Base-by-base conservation (phyloP, 306 rosid species). In the Fagus sylvatica region DNA sequence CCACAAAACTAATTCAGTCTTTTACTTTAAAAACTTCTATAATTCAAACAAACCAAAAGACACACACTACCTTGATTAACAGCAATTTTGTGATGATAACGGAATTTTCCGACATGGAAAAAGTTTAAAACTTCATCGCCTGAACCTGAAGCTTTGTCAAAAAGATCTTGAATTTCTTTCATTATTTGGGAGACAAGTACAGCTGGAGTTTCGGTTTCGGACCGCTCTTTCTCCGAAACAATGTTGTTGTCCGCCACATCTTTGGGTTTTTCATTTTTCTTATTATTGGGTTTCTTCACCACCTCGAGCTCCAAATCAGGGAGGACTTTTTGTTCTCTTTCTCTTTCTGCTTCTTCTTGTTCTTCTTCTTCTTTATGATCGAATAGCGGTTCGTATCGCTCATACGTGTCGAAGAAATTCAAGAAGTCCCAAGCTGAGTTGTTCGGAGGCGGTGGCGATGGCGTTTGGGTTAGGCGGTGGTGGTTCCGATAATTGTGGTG, bases 371-470 rank as follows among this genome's bases (percentile, higher is more conserved):
- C 65, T 7, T 0, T 33, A 13, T 77, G 28, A 69, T 15, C 10
- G 80, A 83, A 90, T 34, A 79, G 61, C 6, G 81, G 85, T 11
- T 94, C 91, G 75, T 85, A 94, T 43, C 72, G 89, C 33, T 93
- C 98, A 70, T 83, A 93, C 3, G 92, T 78, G 33, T 95, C 98
- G 53, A 95, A 95, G 22, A 95, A 87, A 77, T 89, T 89, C 30
- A 95, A 77, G 84, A 92, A 91, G 72, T 95, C 98, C 98, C 98
- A 92, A 33, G 87, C 82, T 0, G 93, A 87, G 84, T 53, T 82
- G 30, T 53, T 57, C 40, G 95, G 88, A 36, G 97, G 88, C 39
- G 96, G 95, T 5, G 91, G 88, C 3, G 82, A 62, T 16, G 89
- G 89, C 0, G 84, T 68, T 48, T 34, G 55, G 33, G 6, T 70